phyloP scores from a whole-genome alignment of 148 eudicot species.

The Chenopodium berlandieri region DNA sequence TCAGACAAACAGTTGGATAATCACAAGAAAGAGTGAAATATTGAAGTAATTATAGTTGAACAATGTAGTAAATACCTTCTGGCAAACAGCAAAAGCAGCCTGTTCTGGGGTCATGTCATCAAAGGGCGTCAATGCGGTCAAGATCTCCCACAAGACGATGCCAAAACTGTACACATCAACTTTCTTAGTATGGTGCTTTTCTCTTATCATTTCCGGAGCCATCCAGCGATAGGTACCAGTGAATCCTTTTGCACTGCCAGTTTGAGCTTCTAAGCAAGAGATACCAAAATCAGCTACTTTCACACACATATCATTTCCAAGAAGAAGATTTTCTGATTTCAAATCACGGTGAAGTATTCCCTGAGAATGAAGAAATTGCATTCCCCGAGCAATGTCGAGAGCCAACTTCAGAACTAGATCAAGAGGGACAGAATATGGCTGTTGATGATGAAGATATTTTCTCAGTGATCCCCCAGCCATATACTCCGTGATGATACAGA shows the following conservation, averaged over 20 bases:
- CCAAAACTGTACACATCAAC: slow-evolving; percentile 98
- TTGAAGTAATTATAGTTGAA: neutral
- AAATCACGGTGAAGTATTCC: slow-evolving; percentile 95
- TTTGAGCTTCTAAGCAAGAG: slow-evolving; percentile 94
- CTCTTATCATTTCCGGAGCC: slow-evolving; percentile 98
- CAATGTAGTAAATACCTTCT: slow-evolving; percentile 58
- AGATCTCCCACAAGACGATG: slow-evolving; percentile 92
- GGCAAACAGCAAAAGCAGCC: slow-evolving; percentile 98
- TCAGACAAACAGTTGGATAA: neutral
- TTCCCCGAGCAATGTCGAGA: slow-evolving; percentile 91
- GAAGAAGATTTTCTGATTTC: slow-evolving; percentile 90
- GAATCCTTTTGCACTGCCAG: slow-evolving; percentile 85
- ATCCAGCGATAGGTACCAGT: slow-evolving; percentile 98
- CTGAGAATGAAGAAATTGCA: slow-evolving; percentile 93
- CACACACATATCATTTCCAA: slow-evolving; percentile 79
- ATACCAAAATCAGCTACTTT: slow-evolving; percentile 99
- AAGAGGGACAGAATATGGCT: slow-evolving; percentile 79
- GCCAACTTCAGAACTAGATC: slow-evolving; percentile 65
- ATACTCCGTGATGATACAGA: slow-evolving; percentile 94
- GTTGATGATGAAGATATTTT: slow-evolving; percentile 89
- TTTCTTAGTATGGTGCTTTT: slow-evolving; percentile 85
- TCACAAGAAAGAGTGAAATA: neutral
- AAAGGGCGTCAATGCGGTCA: slow-evolving; percentile 85
- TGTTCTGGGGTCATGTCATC: slow-evolving; percentile 98
- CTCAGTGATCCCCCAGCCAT: slow-evolving; percentile 86